Base-by-base conservation (phyloP, 352 stramenopile genomes). In the Phytophthora brassicae region DNA sequence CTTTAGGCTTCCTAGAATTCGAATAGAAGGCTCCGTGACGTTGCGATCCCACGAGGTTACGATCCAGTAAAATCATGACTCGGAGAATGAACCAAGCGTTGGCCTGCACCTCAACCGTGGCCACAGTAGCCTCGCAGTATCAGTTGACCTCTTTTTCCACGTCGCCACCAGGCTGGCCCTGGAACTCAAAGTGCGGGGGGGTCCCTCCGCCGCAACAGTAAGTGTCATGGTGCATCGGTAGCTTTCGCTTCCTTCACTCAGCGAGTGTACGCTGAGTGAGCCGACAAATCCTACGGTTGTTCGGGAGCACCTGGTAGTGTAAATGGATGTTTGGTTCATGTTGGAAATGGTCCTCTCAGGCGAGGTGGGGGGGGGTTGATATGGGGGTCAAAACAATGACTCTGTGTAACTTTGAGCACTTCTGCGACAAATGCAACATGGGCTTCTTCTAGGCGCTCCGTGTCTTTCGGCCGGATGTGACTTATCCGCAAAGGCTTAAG, bases 181-280 rank as follows among this genome's bases (percentile, higher is more conserved):
- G 50, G 44, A 60, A 66, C 8, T 60, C 39, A 19, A 66, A 66
- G 39, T 66, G 58, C 4, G 58, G 49, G 9, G 43, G 41, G 12
- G 56, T n/a, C n/a, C n/a, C n/a, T 45, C 39, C 6, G 39, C 39
- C n/a, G n/a, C n/a, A 5, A 16, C 6, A 23, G 58, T 62, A 2
- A 68, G 1, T 6, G 60, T 36, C n/a, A 68, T 22, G 14, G 60
- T 63, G 47, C 45, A 68, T 17, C 60, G 38, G 47, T 68, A 63
- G 28, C 39, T 56, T 20, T 56, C 49, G 17, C 12, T 14, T 11
- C 33, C 33, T 39, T 39, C 33, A 11, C 1, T 39, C 17, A 14
- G 2, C 6, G 33, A 11, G 33, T 11, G 33, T 19, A 17, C 33
- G 33, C 33, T 19, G 9, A 14, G n/a, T 5, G 11, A 11, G 4